These are phyloP conservation scores for Kalmusia sp. DNA, from an alignment of 2,329 filamentous ascomycete species.

Conservation along the genomic window DNA sequence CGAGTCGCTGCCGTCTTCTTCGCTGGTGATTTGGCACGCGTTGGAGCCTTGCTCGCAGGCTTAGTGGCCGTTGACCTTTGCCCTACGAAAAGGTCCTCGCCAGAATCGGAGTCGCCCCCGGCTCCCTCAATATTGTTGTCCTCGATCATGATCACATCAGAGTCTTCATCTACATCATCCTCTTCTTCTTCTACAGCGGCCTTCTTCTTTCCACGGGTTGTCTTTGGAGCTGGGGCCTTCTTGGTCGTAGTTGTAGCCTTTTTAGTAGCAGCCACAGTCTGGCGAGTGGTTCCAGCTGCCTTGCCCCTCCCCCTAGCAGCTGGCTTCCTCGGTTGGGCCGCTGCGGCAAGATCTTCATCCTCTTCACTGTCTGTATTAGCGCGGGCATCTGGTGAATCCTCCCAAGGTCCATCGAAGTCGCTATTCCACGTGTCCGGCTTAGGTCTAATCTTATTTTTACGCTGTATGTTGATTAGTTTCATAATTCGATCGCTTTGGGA, in stretches of 20 bases:
- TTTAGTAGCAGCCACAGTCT: slow-evolving; percentile 34
- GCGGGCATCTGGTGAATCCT: slow-evolving; percentile 74
- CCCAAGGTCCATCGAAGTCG: slow-evolving; percentile 88
- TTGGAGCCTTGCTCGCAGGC: slow-evolving; percentile 25
- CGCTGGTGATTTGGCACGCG: slow-evolving; percentile 32
- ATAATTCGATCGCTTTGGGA: slow-evolving; percentile 20
- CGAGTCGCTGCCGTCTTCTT: slow-evolving; percentile 34
- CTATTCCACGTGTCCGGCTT: slow-evolving; percentile 85
- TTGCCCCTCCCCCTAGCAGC: slow-evolving; percentile 56
- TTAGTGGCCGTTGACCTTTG: slow-evolving; percentile 22
- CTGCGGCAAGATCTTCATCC: slow-evolving; percentile 44
- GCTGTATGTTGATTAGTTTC: slow-evolving; percentile 39
- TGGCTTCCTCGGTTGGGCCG: slow-evolving; percentile 45
- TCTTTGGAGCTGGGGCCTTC: slow-evolving; percentile 43
- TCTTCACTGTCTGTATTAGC: slow-evolving; percentile 60
- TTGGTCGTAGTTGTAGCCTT: slow-evolving; percentile 43
- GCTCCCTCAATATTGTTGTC: slow-evolving; percentile 50
- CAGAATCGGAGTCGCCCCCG: slow-evolving; percentile 55
- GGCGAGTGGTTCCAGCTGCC: slow-evolving; percentile 46
- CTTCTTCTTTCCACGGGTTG: slow-evolving; percentile 49
- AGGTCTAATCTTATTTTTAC: slow-evolving; percentile 70
- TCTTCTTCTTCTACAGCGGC: slow-evolving; percentile 53
- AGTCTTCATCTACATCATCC: slow-evolving; percentile 46
- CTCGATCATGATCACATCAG: slow-evolving; percentile 52
- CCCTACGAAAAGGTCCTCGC: slow-evolving; percentile 52